Evolutionary conservation across 805 yeast genomes (phyloP).

Genomic region (Lipomyces spencermartinsiae): DNA sequence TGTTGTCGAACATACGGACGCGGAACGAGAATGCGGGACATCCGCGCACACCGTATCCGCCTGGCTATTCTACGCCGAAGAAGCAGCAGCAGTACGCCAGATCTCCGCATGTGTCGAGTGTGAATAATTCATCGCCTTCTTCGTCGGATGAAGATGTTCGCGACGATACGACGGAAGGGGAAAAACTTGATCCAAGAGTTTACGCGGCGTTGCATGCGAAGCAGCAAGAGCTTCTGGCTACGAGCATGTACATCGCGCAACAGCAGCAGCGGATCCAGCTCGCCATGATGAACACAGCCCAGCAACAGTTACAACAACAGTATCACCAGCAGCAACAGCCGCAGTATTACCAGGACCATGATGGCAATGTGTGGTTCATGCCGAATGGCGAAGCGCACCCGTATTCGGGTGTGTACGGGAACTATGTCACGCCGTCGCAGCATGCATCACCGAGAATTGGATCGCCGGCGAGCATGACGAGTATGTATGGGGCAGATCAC

Average conservation of each 20-base stretch:
- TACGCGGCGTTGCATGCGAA: conserved; percentile 47
- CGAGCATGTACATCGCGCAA: conserved; percentile 45
- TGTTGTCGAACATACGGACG: conserved; percentile 20
- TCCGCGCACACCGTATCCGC: conserved; percentile 17
- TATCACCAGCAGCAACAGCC: conserved; percentile 6
- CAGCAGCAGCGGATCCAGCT: conserved; percentile 47
- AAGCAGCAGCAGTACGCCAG: background rate
- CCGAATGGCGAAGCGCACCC: conserved; percentile 8
- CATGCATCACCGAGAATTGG: conserved; percentile 8
- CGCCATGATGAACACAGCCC: conserved; percentile 40
- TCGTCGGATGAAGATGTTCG: conserved; percentile 5
- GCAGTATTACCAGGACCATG: conserved; percentile 30
- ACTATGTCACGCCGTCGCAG: background rate
- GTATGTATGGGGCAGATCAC: background rate
- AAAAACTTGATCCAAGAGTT: conserved; percentile 33
- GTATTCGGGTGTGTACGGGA: background rate
- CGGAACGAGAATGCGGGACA: conserved; percentile 2
- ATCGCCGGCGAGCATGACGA: conserved; percentile 17
- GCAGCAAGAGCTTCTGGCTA: conserved; percentile 46
- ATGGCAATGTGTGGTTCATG: conserved; percentile 28
- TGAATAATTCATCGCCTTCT: conserved; percentile 13
- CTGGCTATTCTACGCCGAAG: conserved; percentile 6
- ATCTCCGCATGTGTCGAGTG: conserved; percentile 9
- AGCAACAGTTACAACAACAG: conserved; percentile 37
- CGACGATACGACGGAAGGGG: conserved; percentile 11